Conservation (phyloP, 2,329 filamentous ascomycete species). For the Fusarium pseudonygamai region DNA sequence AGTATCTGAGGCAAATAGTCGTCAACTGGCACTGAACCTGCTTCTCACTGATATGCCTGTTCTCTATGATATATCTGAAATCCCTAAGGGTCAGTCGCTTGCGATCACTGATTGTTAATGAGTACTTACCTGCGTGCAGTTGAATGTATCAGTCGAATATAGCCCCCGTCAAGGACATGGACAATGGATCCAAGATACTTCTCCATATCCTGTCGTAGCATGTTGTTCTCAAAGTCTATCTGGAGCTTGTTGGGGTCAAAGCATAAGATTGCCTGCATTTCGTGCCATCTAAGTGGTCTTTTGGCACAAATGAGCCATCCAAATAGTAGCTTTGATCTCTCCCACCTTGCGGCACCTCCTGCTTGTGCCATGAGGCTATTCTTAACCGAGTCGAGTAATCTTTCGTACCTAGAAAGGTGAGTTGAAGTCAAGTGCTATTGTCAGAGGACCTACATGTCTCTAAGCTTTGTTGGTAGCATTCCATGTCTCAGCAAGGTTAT, state of each 20-base stretch:
- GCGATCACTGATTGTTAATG: accelerated
- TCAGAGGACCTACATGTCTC: background rate
- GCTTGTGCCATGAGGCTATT: accelerated
- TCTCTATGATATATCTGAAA: background rate
- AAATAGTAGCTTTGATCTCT: background rate
- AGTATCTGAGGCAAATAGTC: background rate
- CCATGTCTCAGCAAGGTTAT: accelerated
- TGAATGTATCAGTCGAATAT: background rate
- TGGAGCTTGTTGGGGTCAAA: background rate
- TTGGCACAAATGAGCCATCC: conserved; percentile 12
- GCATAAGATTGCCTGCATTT: conserved; percentile 3
- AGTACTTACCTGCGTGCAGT: background rate
- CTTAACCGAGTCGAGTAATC: background rate
- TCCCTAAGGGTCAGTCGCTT: accelerated
- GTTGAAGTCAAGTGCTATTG: accelerated
- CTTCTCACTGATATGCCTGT: background rate
- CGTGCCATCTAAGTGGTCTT: background rate
- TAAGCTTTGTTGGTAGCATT: background rate
- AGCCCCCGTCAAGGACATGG: background rate
- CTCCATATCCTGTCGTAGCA: conserved; percentile 1
- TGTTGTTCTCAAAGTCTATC: background rate
- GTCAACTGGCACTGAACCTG: background rate
- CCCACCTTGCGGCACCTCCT: background rate
- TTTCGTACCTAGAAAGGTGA: background rate
- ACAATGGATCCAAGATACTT: conserved; percentile 4